phyloP scores from a whole-genome alignment of 768 basidiomycete species.

The Suillus weaverae region DNA sequence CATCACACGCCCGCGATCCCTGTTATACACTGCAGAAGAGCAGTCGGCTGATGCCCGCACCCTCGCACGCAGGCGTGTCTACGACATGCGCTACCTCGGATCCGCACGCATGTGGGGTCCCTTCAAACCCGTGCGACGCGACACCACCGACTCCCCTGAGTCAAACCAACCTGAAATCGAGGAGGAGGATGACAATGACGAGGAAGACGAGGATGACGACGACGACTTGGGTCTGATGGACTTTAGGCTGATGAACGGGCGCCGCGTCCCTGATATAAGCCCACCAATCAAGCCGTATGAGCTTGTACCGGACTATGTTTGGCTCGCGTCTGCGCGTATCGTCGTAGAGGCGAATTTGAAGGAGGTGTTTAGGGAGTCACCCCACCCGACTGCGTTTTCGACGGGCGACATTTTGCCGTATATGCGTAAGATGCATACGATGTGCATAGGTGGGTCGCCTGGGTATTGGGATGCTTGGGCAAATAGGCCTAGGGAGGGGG shows the following conservation, averaged over 20 bases:
- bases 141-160: neutral
- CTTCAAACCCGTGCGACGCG: conserved; percentile 19
- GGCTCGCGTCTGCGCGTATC: conserved; percentile 49
- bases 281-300: conserved; percentile 28
- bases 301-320: conserved; percentile 50
- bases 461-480: conserved; percentile 39
- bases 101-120: conserved; percentile 31
- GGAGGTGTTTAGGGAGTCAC: conserved; percentile 31
- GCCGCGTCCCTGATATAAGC: conserved; percentile 17
- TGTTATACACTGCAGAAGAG: conserved; percentile 5
- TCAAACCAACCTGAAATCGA: neutral
- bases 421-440: conserved; percentile 36
- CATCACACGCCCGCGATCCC: neutral
- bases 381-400: neutral
- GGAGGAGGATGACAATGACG: conserved; percentile 23
- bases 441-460: conserved; percentile 42
- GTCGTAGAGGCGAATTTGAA: conserved; percentile 53
- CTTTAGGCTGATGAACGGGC: conserved; percentile 4
- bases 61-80: conserved; percentile 30
- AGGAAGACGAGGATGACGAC: conserved; percentile 15
- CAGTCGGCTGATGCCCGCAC: conserved; percentile 26
- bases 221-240: conserved; percentile 9
- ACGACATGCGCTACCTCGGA: conserved; percentile 32
- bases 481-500: conserved; percentile 3
- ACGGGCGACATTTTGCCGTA: conserved; percentile 25